Conservation (phyloP, 305 asterid genomes). For the Fraxinus sp. region DNA sequence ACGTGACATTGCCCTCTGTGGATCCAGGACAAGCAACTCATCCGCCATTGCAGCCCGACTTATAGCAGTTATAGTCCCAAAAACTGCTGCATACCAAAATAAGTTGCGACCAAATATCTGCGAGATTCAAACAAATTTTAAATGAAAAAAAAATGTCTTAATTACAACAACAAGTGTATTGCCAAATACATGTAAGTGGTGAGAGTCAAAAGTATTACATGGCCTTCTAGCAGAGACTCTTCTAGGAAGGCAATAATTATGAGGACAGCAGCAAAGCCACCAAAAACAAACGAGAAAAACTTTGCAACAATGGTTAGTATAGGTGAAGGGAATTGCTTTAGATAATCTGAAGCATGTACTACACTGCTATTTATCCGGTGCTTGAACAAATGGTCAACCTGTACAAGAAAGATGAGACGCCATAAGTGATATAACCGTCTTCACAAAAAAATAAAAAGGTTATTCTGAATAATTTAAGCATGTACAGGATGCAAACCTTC, state of each 20-base stretch:
- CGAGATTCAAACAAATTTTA: slow-evolving; percentile 25
- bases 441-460: neutral
- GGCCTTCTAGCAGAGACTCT: slow-evolving; percentile 98
- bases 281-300: slow-evolving; percentile 93
- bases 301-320: slow-evolving; percentile 45
- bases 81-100: slow-evolving; percentile 96
- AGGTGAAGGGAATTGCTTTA: slow-evolving; percentile 59
- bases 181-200: neutral
- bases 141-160: slow-evolving; percentile 3
- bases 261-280: slow-evolving; percentile 97
- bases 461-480: neutral
- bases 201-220: slow-evolving; percentile 48
- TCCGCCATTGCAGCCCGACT: slow-evolving; percentile 82
- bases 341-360: slow-evolving; percentile 44
- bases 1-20: slow-evolving; percentile 77
- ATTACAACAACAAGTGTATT: neutral
- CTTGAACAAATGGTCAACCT: slow-evolving; percentile 58
- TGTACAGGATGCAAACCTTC: neutral
- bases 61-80: slow-evolving; percentile 94
- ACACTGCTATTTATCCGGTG: slow-evolving; percentile 48
- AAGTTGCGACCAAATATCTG: slow-evolving; percentile 96
- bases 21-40: slow-evolving; percentile 83
- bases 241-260: slow-evolving; percentile 94
- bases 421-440: slow-evolving; percentile 8
- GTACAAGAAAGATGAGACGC: neutral